These are phyloP conservation scores for Trichocomaceae sp. DNA, from an alignment of 2,329 filamentous ascomycete species.

Conservation along the genomic window DNA sequence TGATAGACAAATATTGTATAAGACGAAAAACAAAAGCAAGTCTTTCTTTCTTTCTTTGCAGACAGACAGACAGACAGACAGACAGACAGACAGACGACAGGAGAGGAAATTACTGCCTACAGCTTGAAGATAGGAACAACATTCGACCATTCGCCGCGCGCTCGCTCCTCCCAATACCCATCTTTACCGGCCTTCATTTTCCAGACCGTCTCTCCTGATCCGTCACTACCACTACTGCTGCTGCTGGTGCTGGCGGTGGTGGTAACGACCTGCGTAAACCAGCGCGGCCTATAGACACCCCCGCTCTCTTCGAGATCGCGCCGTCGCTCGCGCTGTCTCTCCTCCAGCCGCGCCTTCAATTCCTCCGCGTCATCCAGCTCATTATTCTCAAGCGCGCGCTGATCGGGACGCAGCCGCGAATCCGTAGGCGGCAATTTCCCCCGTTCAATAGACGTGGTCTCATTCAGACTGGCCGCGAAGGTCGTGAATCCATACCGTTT, in stretches of 20 bases:
- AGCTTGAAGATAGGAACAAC: constrained; percentile 50
- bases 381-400: constrained; percentile 74
- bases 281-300: constrained; percentile 66
- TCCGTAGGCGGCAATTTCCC: constrained; percentile 73
- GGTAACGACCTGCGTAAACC: constrained; percentile 64
- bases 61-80: no score
- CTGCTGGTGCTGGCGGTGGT: constrained; percentile 21
- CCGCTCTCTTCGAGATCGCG: constrained; percentile 69
- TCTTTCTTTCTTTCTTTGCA: no score
- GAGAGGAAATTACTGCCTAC: constrained; percentile 11
- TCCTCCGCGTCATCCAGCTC: constrained; percentile 76
- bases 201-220: constrained; percentile 49
- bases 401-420: constrained; percentile 75
- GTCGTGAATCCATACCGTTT: constrained; percentile 81
- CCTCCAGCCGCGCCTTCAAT: constrained; percentile 76
- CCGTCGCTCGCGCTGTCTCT: constrained; percentile 70
- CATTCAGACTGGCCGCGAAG: constrained; percentile 81
- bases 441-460: constrained; percentile 74
- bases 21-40: no score
- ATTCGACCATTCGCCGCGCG: constrained; percentile 58
- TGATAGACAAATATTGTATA: no score
- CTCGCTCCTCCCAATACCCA: constrained; percentile 87
- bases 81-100: no score
- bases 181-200: constrained; percentile 72
- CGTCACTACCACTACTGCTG: background rate